phyloP scores from a whole-genome alignment of 106 monocot genomes.

The Apostasia shenzhenica region DNA sequence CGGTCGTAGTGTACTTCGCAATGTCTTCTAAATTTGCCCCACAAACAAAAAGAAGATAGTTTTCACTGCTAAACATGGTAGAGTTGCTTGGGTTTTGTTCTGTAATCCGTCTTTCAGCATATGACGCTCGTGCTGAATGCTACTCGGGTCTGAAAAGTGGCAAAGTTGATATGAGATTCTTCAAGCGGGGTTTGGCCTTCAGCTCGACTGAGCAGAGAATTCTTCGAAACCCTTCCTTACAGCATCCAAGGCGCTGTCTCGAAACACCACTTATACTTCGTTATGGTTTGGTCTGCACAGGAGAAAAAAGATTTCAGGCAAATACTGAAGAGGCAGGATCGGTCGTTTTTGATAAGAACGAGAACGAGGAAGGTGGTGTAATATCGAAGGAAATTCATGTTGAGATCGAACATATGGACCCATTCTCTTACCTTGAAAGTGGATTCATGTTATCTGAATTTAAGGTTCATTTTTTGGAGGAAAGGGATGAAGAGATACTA shows the following conservation, averaged over 20 bases:
- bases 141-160: neutral
- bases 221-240: neutral
- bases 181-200: neutral
- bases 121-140: neutral
- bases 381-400: neutral
- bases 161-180: neutral
- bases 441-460: conserved; percentile 2
- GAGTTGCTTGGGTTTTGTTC: neutral
- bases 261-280: neutral
- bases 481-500: conserved; percentile 62
- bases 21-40: neutral
- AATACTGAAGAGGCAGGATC: neutral
- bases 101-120: neutral
- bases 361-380: neutral
- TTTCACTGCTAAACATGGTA: neutral
- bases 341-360: neutral
- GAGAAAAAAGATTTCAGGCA: neutral
- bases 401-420: neutral
- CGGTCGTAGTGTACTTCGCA: neutral
- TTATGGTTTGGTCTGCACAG: neutral
- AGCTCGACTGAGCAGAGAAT: neutral
- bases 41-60: neutral
- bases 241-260: neutral
- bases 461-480: conserved; percentile 69
- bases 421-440: neutral